phyloP scores from a whole-genome alignment of 208 protist genomes.

The Leishmania tarentolae region DNA sequence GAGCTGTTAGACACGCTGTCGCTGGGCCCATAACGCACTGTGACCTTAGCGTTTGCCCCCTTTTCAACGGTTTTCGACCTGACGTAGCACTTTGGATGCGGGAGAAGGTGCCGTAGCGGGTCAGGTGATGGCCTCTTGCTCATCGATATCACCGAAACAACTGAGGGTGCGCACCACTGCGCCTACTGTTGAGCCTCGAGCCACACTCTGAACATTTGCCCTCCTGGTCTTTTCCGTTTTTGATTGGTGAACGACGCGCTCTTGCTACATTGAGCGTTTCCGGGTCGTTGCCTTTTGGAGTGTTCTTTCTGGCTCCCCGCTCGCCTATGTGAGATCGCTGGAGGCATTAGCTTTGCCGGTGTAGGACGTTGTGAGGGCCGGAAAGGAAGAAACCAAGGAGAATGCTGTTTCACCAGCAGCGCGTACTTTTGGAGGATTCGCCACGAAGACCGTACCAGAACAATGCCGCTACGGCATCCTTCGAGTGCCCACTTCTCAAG shows the following conservation, averaged over 20 bases:
- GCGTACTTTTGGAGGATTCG: slow-evolving; percentile 41
- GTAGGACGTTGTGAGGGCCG: not conserved
- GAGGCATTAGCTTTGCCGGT: not conserved
- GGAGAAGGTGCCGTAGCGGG: not conserved
- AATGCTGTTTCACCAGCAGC: slow-evolving; percentile 59
- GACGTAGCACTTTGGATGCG: not conserved
- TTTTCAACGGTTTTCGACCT: not conserved
- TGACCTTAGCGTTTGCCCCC: not conserved
- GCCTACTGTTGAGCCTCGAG: not conserved
- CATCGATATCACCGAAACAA: not conserved
- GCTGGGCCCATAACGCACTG: not conserved
- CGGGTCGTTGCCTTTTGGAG: not conserved
- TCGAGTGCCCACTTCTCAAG: slow-evolving; percentile 60
- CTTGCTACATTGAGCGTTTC: not conserved
- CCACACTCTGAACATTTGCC: not conserved
- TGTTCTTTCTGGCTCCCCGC: not conserved
- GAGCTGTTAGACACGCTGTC: not conserved
- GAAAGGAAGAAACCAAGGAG: not conserved
- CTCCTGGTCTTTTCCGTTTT: not conserved
- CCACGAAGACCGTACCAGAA: slow-evolving; percentile 61
- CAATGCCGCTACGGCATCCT: slow-evolving; percentile 36
- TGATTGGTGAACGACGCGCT: not conserved
- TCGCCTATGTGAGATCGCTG: not conserved
- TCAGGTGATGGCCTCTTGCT: not conserved
- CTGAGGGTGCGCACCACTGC: not conserved